These are phyloP conservation scores for Millerago galiae DNA, from an alignment of 805 yeast species.

Conservation along the genomic window DNA sequence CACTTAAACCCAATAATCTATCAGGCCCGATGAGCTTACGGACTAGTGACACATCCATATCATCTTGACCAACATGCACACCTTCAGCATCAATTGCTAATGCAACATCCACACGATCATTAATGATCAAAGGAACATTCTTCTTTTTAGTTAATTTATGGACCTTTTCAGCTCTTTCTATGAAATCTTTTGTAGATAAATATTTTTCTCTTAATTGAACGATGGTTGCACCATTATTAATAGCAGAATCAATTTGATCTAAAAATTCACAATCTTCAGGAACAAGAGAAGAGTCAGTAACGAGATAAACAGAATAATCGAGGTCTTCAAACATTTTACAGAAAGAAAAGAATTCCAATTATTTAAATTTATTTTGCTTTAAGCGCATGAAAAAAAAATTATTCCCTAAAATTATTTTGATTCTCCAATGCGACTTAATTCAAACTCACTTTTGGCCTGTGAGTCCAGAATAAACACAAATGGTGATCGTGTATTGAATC, in stretches of 20 bases:
- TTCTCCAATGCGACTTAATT: constrained; percentile 46
- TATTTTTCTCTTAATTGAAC: constrained; percentile 82
- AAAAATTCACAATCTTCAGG: constrained; percentile 52
- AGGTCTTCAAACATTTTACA: background rate
- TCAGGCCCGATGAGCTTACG: constrained; percentile 62
- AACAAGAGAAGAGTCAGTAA: constrained; percentile 71
- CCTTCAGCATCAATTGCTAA: constrained; percentile 87
- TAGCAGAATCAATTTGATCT: constrained; percentile 56
- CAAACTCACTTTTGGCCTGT: constrained; percentile 42
- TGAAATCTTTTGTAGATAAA: constrained; percentile 60
- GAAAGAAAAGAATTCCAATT: background rate
- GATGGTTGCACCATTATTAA: constrained; percentile 69
- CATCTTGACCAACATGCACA: constrained; percentile 90
- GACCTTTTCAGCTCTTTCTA: constrained; percentile 52
- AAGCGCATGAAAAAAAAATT: constrained; percentile 2
- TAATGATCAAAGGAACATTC: constrained; percentile 72
- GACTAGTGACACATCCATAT: constrained; percentile 53
- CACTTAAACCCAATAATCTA: constrained; percentile 76
- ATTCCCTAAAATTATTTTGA: background rate
- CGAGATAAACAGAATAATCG: constrained; percentile 66
- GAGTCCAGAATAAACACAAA: constrained; percentile 41
- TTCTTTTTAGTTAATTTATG: constrained; percentile 53
- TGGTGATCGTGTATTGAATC: constrained; percentile 34
- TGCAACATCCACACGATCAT: constrained; percentile 85
- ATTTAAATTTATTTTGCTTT: background rate